A percentile compares a stretch with the other conserved stretches of the same genome.
Conservation (phyloP, 2,329 filamentous ascomycete genomes). For the Microdochium nivale region DNA sequence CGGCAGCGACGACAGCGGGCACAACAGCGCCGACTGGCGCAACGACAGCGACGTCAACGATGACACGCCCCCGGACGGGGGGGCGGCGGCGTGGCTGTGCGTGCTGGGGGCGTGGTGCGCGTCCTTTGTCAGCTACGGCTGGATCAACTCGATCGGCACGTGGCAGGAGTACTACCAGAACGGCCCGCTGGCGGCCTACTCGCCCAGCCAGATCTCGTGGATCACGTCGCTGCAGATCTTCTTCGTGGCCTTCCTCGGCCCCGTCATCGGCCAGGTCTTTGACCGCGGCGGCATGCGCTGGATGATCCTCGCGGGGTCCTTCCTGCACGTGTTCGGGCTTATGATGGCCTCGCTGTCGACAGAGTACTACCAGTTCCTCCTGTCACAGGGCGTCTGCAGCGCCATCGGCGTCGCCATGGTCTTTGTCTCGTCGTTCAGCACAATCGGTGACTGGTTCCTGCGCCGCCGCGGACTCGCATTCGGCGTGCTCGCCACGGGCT, state of each 20-base stretch:
- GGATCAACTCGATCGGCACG: constrained; percentile 57
- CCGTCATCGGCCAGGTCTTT: neutral
- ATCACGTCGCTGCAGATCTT: neutral
- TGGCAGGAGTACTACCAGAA: constrained; percentile 60
- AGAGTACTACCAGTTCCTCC: constrained; percentile 62
- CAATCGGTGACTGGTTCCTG: constrained; percentile 62
- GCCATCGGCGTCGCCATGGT: constrained; percentile 60
- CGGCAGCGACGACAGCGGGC: neutral
- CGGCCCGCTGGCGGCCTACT: constrained; percentile 43
- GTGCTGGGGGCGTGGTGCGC: constrained; percentile 62
- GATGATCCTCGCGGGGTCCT: neutral
- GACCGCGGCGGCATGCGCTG: neutral
- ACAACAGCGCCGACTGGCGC: neutral
- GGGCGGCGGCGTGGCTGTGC: constrained; percentile 57
- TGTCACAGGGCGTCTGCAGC: constrained; percentile 59
- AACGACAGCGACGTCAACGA: constrained; percentile 27
- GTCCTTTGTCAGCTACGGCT: constrained; percentile 55
- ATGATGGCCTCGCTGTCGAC: neutral
- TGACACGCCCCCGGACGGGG: constrained; percentile 51
- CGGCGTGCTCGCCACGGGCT: constrained; percentile 59
- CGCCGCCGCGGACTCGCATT: constrained; percentile 55
- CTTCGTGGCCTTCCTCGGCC: neutral
- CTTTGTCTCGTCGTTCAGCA: constrained; percentile 59
- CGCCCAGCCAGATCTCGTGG: constrained; percentile 8
- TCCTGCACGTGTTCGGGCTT: neutral